A percentile compares a stretch with the other conserved stretches of the same genome.
Conservation (phyloP, 2,329 filamentous ascomycete genomes). For the Trichoderma aggressivum region DNA sequence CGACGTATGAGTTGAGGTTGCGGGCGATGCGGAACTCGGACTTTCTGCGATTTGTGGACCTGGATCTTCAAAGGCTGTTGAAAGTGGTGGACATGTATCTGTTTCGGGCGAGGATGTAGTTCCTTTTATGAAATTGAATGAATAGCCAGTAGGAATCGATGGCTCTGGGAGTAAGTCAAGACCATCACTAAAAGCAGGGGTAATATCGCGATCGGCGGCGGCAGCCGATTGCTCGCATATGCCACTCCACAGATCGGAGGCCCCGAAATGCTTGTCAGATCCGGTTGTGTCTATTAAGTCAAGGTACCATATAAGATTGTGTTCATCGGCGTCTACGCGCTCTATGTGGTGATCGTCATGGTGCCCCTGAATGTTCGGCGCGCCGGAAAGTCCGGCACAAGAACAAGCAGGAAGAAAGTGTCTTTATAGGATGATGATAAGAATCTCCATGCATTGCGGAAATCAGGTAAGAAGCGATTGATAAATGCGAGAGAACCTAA, state of each 20-base stretch:
- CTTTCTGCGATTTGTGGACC: not conserved
- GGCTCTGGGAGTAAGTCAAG: not conserved
- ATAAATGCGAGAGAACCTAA: not conserved
- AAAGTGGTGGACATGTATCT: not conserved
- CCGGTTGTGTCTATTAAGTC: not conserved
- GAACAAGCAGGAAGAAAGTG: not conserved
- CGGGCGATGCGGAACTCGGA: not conserved
- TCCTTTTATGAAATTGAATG: not conserved
- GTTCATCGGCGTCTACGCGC: not conserved
- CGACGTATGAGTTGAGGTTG: not conserved
- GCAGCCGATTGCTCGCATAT: not conserved
- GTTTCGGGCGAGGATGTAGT: not conserved
- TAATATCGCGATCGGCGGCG: not conserved
- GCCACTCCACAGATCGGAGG: not conserved
- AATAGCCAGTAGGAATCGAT: not conserved
- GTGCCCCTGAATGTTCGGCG: not conserved
- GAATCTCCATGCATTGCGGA: not conserved
- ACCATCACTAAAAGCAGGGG: not conserved
- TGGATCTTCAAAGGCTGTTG: not conserved
- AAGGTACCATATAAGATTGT: not conserved
- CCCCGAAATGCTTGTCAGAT: not conserved
- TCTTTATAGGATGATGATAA: not conserved
- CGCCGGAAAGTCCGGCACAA: not conserved
- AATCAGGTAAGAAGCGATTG: not conserved
- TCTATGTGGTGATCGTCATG: not conserved